Conservation (phyloP, 2,329 filamentous ascomycete genomes). For the Neurospora sp. region DNA sequence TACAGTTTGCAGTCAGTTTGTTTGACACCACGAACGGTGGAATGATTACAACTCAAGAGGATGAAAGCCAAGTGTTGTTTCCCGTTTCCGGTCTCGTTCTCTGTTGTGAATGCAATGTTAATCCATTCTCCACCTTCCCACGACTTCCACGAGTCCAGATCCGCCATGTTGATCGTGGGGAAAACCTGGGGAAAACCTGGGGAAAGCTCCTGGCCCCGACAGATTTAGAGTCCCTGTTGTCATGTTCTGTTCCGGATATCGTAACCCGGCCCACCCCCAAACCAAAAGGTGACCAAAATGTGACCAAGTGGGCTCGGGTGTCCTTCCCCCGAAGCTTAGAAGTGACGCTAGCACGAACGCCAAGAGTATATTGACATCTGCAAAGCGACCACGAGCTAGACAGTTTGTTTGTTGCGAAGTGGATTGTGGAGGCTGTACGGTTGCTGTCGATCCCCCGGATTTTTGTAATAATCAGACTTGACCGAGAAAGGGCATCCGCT, state of each 20-base stretch:
- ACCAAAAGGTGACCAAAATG: no score
- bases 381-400: not conserved
- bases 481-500: slow-evolving; percentile 4
- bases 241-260: not conserved
- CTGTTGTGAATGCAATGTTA: not conserved
- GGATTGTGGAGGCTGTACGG: not conserved
- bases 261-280: not conserved
- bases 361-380: not conserved
- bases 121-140: not conserved
- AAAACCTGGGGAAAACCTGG: not conserved
- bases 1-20: not conserved
- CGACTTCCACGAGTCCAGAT: not conserved
- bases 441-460: not conserved
- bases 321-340: not conserved
- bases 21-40: not conserved
- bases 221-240: not conserved
- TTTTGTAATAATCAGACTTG: not conserved
- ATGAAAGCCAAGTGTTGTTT: not conserved
- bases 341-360: not conserved
- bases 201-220: not conserved
- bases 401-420: not conserved
- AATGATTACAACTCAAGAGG: rapidly evolving
- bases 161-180: not conserved
- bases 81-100: not conserved
- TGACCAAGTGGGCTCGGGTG: not conserved